phyloP scores from a whole-genome alignment of 768 basidiomycete genomes.

The Saitozyma sp. region DNA sequence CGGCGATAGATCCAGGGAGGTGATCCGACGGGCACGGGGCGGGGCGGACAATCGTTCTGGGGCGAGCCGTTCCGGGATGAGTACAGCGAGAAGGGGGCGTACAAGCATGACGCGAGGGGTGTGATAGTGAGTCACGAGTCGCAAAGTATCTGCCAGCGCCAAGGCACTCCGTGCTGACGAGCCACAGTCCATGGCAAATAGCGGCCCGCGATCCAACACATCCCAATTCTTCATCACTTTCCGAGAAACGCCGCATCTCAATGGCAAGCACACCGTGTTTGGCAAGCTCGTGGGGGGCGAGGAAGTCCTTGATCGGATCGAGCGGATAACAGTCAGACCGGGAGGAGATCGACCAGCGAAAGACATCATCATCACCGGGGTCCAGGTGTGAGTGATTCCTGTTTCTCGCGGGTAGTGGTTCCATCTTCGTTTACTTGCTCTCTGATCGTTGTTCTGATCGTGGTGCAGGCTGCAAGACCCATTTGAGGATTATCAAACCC shows the following conservation, averaged over 20 bases:
- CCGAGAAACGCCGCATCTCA: slow-evolving; percentile 74
- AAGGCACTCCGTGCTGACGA: slow-evolving; percentile 54
- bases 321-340: slow-evolving; percentile 74
- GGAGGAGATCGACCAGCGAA: slow-evolving; percentile 77
- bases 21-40: slow-evolving; percentile 92
- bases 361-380: slow-evolving; percentile 77
- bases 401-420: background rate
- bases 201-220: slow-evolving; percentile 86
- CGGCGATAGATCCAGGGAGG: slow-evolving; percentile 85
- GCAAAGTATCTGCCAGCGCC: slow-evolving; percentile 68
- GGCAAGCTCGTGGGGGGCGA: slow-evolving; percentile 96
- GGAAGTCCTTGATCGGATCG: slow-evolving; percentile 79
- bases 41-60: slow-evolving; percentile 91
- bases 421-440: background rate
- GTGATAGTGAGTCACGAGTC: slow-evolving; percentile 55
- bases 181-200: slow-evolving; percentile 83
- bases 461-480: slow-evolving; percentile 67
- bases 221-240: slow-evolving; percentile 96
- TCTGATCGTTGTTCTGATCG: background rate
- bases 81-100: slow-evolving; percentile 80
- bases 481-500: slow-evolving; percentile 85
- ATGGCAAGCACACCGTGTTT: slow-evolving; percentile 94
- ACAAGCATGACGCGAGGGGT: slow-evolving; percentile 81
- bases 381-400: slow-evolving; percentile 68
- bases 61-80: slow-evolving; percentile 96